phyloP scores from a whole-genome alignment of 2,329 filamentous ascomycete species.

The Cladosporium sp. region DNA sequence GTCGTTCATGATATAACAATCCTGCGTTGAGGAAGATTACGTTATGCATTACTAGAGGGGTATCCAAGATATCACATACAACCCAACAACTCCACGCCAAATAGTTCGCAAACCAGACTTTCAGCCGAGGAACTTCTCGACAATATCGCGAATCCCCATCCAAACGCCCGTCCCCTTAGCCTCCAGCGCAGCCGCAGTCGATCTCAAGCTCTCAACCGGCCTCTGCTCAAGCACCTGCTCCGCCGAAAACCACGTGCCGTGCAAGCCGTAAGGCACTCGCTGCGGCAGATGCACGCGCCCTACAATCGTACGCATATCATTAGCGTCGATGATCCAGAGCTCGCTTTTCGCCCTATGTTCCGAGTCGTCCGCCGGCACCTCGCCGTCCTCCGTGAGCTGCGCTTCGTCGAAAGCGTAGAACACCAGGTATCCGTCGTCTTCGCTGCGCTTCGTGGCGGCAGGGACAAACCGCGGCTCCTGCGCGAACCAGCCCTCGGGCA shows the following conservation, averaged over 20 bases:
- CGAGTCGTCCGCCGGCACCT: constrained; percentile 33
- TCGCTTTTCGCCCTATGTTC: constrained; percentile 46
- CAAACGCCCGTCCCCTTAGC: constrained; percentile 22
- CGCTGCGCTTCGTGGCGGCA: constrained; percentile 28
- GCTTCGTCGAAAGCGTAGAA: constrained; percentile 66
- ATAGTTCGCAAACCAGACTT: too few relatives aligned
- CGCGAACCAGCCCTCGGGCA: constrained; percentile 56
- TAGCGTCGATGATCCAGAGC: constrained; percentile 63
- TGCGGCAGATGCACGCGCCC: constrained; percentile 56
- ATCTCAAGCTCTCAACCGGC: constrained; percentile 30
- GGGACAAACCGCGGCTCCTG: constrained; percentile 64
- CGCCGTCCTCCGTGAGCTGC: constrained; percentile 41
- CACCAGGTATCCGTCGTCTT: constrained; percentile 63
- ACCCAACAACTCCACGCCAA: too few relatives aligned
- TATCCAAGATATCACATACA: too few relatives aligned
- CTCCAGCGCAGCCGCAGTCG: constrained; percentile 19
- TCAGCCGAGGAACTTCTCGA: constrained; percentile 26
- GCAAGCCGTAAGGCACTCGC: constrained; percentile 63
- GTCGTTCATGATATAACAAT: too few relatives aligned
- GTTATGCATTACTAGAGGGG: too few relatives aligned
- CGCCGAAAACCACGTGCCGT: constrained; percentile 56
- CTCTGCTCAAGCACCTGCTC: constrained; percentile 47
- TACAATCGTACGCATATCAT: constrained; percentile 54
- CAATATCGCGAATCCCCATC: constrained; percentile 24
- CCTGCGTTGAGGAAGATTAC: too few relatives aligned